Evolutionary conservation across 179 eudicot species (phyloP), one percentile per base, ranked within the genome.

Genomic region (Carnegiea gigantea): DNA sequence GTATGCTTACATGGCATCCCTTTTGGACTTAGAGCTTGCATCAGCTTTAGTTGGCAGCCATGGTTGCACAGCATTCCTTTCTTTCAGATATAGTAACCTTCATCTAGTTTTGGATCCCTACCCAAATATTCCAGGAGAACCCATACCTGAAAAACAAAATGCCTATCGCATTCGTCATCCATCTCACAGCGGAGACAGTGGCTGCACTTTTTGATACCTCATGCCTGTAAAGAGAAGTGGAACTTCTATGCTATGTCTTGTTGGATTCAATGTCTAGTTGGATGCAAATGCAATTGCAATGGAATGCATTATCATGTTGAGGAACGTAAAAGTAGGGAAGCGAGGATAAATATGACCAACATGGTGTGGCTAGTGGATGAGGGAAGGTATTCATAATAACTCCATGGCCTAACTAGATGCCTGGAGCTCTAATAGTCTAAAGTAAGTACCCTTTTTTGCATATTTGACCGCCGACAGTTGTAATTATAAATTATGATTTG

Each of bases 151-250:
- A 40, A 40, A 5, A 40, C 44, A 40, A 40, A 40, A 40, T 40
- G 44, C 44, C 44, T 9, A 40, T 40, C 9, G 44, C 44, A 40
- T 33, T 33, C 36, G 36, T 7, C 44, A 40, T 5, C 44, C 3
- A 3, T 40, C 44, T 2, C 9, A 40, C 44, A 7, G 44, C 8
- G 3, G 44, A 7, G 44, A 40, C 8, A 60, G 67, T 60, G 9
- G 76, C 76, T 74, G 9, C 57, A 30, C 24, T 15, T 75, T 75
- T 75, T 75, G 54, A 26, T 60, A 9, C 21, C 67, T 28, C n/a
- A 70, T 12, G 38, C n/a, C 46, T 68, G 18, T 15, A 5, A 67
- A 67, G 23, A 26, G 26, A 67, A 62, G 12, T 67, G 38, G 17
- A 28, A 30, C 23, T 67, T 26, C 72, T 67, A 67, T 67, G 20